These are phyloP conservation scores for Lachnellula arida DNA, from an alignment of 2,329 filamentous ascomycete genomes.

Conservation along the genomic window DNA sequence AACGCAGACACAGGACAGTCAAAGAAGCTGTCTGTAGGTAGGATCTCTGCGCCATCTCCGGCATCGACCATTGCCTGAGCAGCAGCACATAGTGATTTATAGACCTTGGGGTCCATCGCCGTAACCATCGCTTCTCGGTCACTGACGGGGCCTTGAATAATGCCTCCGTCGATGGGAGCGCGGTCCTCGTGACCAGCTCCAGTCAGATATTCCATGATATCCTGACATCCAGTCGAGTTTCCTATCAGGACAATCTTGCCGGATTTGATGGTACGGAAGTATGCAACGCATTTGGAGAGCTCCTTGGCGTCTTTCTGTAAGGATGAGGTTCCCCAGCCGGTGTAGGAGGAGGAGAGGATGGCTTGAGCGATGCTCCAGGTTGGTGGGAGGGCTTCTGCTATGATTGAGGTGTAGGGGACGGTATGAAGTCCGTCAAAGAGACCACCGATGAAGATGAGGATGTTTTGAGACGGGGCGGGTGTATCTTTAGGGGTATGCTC, in stretches of 20 bases:
- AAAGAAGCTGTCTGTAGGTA: constrained; percentile 35
- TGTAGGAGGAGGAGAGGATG: constrained; percentile 39
- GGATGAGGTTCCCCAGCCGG: constrained; percentile 39
- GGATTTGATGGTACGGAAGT: constrained; percentile 39
- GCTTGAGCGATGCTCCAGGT: constrained; percentile 45
- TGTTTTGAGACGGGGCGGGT: constrained; percentile 34
- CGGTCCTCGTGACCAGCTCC: constrained; percentile 31
- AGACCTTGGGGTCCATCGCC: constrained; percentile 34
- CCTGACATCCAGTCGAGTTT: constrained; percentile 65
- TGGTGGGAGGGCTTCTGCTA: constrained; percentile 31
- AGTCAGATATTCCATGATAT: constrained; percentile 59
- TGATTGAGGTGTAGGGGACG: constrained; percentile 41
- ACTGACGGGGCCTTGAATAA: constrained; percentile 62
- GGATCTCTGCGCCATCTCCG: constrained; percentile 40
- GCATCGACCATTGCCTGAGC: constrained; percentile 40
- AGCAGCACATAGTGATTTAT: constrained; percentile 31
- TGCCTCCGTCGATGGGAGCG: constrained; percentile 51
- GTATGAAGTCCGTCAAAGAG: constrained; percentile 49
- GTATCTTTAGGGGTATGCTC: constrained; percentile 26
- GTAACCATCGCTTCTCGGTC: constrained; percentile 53
- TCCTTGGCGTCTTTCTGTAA: constrained; percentile 46
- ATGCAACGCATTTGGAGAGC: constrained; percentile 43
- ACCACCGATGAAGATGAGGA: constrained; percentile 50
- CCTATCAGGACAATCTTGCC: constrained; percentile 63
- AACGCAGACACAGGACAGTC: constrained; percentile 48